These are phyloP conservation scores for Colletotrichum sp. DNA, from an alignment of 2,329 filamentous ascomycete species.

Conservation along the genomic window DNA sequence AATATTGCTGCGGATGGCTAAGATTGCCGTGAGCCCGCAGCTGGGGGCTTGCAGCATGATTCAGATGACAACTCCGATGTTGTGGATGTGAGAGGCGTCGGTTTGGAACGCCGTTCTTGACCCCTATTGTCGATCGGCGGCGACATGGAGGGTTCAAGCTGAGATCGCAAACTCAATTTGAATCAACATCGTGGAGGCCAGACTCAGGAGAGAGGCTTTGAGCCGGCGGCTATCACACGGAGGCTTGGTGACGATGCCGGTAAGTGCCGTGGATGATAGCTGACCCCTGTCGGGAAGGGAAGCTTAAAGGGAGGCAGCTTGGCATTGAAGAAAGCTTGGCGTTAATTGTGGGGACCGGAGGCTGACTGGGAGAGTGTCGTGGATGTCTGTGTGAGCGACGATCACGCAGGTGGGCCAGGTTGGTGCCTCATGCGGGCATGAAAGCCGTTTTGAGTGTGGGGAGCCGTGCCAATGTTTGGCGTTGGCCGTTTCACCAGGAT, in stretches of 20 bases:
- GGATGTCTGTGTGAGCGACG: slow-evolving; percentile 12
- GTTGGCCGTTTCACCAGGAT: slow-evolving; percentile 12
- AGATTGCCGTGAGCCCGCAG: not conserved
- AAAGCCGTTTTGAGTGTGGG: slow-evolving; percentile 13
- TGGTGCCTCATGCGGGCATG: slow-evolving; percentile 7
- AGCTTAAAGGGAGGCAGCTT: not conserved
- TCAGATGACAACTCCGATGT: not conserved
- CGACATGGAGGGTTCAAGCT: not conserved
- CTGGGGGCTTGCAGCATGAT: not conserved
- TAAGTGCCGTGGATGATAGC: not conserved
- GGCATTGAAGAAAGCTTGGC: slow-evolving; percentile 13
- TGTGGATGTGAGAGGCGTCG: not conserved
- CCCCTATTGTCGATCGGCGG: not conserved
- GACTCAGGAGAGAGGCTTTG: not conserved
- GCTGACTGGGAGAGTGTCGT: not conserved
- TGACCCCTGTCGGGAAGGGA: not conserved
- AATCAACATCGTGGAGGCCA: not conserved
- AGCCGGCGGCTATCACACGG: not conserved
- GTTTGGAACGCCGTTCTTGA: not conserved
- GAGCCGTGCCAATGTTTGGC: slow-evolving; percentile 12
- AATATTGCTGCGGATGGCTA: not conserved
- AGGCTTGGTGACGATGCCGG: not conserved
- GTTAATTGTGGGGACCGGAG: not conserved
- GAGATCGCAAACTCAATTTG: slow-evolving; percentile 7
- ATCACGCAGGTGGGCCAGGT: slow-evolving; percentile 18